Evolutionary conservation across 345 rosid genomes (phyloP), one percentile per base, ranked within the genome.

Genomic region (Excoecaria cochinchinensis): DNA sequence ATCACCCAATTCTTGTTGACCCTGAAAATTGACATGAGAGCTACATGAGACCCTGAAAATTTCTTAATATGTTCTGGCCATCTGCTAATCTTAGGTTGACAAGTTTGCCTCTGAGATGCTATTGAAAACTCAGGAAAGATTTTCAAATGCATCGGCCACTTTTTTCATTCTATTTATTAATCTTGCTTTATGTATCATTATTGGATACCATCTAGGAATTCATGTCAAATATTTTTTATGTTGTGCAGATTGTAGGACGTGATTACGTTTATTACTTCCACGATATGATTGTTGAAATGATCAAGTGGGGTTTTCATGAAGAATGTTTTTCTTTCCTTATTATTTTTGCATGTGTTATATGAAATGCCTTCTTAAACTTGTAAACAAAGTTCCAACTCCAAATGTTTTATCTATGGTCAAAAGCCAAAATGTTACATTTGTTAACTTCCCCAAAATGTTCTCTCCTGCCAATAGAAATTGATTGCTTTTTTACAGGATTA

Each of bases 271-370:
- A 66, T 76, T 92, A 95, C 87, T 95, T 89, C 78, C 99, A 92
- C 53, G 99, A 95, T 80, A 95, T 95, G 99, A 95, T 92, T 57
- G 87, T 86, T 66, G 93, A 95, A 84, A 91, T 95, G 99, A 79
- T 86, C 74, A 86, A 86, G 48, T 95, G 98, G 99, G 99, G 99
- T 24, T 95, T 95, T 59, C 86, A 42, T n/a, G 70, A n/a, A 67
- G 51, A 14, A 12, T n/a, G 5, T n/a, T 19, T 39, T 36, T 59
- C 13, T 3, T 59, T 22, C 4, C 24, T 4, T 12, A 8, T 36
- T 58, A 3, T 5, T 15, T 39, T 24, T 65, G 50, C 22, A 40
- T 65, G 11, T 65, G 22, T 65, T 38, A 12, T 16, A 10, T 4
- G 69, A 42, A 61, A 65, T 65, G 40, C 22, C 21, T 40, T 3